Base-by-base conservation (phyloP, 768 basidiomycete species). In the Tubosaeta sp. region DNA sequence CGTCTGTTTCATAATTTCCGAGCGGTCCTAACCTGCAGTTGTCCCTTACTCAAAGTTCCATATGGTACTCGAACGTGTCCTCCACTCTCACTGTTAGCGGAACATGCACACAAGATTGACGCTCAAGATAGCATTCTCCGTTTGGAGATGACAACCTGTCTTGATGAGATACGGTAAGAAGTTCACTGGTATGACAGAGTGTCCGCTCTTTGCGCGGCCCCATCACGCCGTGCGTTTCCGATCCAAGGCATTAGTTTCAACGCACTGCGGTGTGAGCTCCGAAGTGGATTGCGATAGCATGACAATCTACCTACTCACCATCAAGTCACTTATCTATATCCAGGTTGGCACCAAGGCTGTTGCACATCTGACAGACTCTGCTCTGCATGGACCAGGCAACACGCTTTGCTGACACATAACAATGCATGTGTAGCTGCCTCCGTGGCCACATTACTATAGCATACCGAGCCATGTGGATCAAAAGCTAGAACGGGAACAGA, bases 31-130 rank as follows among this genome's bases (percentile, higher is more conserved):
- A 31, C 32, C 31, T 48, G 38, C n/a, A 13, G 39, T 41, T 22
- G 10, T 22, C 42, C 39, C 42, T 31, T 37, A 38, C 37, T 32
- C 44, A 17, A 32, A 16, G 43, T 42, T 35, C 44, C 27, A 32
- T 17, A 43, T 10, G 10, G 34, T 13, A n/a, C 50, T 25, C 26
- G 29, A 39, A 43, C 50, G 50, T 60, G 54, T 14, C 31, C 32
- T 25, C 17, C 17, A 14, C 41, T 33, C 42, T 43, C 35, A 49
- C 43, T 48, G 34, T 35, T 43, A 48, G 49, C 43, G 49, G 46
- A 48, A 34, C 12, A 11, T 42, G 8, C 37, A 41, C 6, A 44
- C 44, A 19, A 56, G 59, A 65, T 53, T 56, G 51, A 53, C 53
- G 47, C 56, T 26, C 48, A 50, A 50, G 62, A 64, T 61, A 16